These are phyloP conservation scores for Phytopythium montanum DNA, from an alignment of 352 stramenopile species.

Conservation along the genomic window DNA sequence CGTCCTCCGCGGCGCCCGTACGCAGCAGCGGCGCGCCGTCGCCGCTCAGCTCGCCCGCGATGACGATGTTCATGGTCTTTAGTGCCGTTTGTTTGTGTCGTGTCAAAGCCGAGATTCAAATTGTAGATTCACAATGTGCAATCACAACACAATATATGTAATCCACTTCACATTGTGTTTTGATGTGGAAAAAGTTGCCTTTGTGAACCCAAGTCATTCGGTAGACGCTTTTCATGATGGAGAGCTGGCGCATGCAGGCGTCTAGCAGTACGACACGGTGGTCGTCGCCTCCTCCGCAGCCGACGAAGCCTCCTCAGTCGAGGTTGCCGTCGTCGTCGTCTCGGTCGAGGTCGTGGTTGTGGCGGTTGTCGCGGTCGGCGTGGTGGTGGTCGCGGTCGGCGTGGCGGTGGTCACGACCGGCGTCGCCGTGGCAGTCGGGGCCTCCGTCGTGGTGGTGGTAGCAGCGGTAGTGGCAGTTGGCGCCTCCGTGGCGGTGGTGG, in stretches of 20 bases:
- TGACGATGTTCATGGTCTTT: conserved; percentile 55
- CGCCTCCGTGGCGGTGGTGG: conserved; percentile 1
- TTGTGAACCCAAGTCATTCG: too few species aligned
- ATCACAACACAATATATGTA: too few species aligned
- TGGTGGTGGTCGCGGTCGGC: neutral
- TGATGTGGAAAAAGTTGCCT: too few species aligned
- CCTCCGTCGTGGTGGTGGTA: neutral
- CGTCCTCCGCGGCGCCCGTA: conserved; percentile 36
- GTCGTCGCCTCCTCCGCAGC: neutral
- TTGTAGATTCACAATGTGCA: too few species aligned
- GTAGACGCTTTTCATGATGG: too few species aligned
- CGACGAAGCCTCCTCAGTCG: neutral
- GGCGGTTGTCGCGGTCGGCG: neutral
- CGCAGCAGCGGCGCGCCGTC: conserved; percentile 54
- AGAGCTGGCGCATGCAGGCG: neutral
- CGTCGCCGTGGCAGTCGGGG: neutral
- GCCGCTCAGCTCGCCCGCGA: conserved; percentile 28
- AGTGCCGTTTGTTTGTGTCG: neutral
- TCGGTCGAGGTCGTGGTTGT: neutral
- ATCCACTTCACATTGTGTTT: too few species aligned
- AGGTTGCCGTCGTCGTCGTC: neutral
- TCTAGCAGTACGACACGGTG: conserved; percentile 5
- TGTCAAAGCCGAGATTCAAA: neutral
- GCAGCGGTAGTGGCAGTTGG: neutral
- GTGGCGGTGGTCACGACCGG: neutral